Evolutionary conservation across 2,329 filamentous ascomycete genomes (phyloP).

Genomic region (Talaromyces marneffei): DNA sequence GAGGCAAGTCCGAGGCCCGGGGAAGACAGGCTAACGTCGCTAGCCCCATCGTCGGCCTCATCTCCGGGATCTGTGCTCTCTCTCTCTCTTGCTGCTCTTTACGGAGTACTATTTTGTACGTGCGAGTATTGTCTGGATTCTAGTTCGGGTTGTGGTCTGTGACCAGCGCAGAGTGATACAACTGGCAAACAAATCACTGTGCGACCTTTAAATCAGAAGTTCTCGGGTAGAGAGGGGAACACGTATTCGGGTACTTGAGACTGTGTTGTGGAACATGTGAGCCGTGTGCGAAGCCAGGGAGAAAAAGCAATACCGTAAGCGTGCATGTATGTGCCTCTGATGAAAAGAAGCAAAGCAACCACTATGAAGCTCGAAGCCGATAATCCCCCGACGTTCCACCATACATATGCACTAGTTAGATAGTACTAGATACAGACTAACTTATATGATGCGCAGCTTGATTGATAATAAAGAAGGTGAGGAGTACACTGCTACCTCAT

Average conservation of each 20-base stretch:
- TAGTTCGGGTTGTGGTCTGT: background rate
- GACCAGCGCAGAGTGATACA: background rate
- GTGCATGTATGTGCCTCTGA: background rate
- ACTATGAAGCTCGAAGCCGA: background rate
- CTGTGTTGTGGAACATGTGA: background rate
- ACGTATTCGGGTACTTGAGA: background rate
- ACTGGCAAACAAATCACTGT: background rate
- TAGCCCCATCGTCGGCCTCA: constrained; percentile 1
- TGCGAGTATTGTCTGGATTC: background rate
- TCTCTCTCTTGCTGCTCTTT: background rate
- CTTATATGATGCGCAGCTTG: background rate
- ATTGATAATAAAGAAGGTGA: background rate
- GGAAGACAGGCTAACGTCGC: background rate
- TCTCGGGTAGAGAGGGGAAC: background rate
- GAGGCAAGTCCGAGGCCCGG: constrained; percentile 1
- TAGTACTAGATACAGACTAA: too few species aligned
- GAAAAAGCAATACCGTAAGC: background rate
- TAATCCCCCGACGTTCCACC: background rate
- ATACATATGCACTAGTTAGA: background rate
- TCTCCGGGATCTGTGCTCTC: background rate
- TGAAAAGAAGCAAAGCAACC: background rate
- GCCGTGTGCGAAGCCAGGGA: background rate
- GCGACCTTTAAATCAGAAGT: background rate
- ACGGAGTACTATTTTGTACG: too few species aligned
- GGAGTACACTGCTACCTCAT: background rate